These are phyloP conservation scores for Chimonanthus praecox DNA, from an alignment of 164 flowering plant genomes.

Conservation along the genomic window DNA sequence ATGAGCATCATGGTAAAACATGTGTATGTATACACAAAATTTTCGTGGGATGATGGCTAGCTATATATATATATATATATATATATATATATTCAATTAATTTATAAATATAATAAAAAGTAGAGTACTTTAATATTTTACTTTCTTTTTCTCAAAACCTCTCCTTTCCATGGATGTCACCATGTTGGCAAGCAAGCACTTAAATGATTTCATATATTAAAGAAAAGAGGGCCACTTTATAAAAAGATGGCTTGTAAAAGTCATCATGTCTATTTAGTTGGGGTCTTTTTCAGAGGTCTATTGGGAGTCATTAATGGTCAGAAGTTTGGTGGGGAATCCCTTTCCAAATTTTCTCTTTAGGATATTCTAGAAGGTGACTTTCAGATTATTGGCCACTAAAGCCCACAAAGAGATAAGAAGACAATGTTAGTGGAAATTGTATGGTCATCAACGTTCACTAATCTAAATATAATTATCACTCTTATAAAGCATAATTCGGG, in stretches of 20 bases:
- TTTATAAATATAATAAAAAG: no score
- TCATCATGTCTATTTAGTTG: background rate
- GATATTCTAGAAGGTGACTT: background rate
- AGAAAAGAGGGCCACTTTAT: background rate
- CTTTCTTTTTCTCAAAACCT: background rate
- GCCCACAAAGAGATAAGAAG: background rate
- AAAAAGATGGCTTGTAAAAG: background rate
- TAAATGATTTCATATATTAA: background rate
- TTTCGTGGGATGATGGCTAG: no score
- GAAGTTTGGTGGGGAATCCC: background rate
- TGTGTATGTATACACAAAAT: no score
- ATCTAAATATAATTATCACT: no score
- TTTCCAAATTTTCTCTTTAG: background rate
- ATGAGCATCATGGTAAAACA: no score
- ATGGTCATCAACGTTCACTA: background rate
- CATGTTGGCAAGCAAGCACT: background rate
- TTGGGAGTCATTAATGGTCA: background rate
- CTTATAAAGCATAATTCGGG: no score
- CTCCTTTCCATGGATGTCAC: background rate
- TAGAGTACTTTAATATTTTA: no score
- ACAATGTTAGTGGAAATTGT: background rate
- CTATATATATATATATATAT: no score
- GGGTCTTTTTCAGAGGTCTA: background rate
- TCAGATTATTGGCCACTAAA: background rate
- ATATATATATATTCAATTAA: no score